Conservation (phyloP, 805 yeast species). For the Myxozyma nipponensis region DNA sequence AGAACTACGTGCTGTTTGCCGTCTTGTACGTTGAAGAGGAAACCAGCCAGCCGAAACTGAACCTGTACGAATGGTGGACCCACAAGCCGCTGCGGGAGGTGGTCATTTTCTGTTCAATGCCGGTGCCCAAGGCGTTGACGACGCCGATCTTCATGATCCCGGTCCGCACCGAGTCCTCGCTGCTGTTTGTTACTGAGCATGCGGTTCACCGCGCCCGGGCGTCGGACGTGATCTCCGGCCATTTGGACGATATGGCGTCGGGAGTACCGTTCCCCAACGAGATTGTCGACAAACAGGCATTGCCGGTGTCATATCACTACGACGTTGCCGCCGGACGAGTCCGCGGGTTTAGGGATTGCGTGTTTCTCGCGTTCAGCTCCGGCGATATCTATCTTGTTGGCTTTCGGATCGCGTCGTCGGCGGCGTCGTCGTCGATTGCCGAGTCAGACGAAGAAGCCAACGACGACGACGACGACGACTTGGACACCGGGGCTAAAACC, state of each 20-base stretch:
- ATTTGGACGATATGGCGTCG: not conserved
- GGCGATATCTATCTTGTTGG: slow-evolving; percentile 14
- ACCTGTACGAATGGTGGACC: slow-evolving; percentile 13
- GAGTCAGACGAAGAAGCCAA: no score
- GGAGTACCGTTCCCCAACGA: not conserved
- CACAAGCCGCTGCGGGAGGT: slow-evolving; percentile 2
- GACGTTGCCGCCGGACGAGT: not conserved
- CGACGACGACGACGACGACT: no score
- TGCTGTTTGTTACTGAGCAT: slow-evolving; percentile 10
- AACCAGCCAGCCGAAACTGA: slow-evolving; percentile 2
- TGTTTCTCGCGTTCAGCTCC: slow-evolving; percentile 18
- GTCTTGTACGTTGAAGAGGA: slow-evolving; percentile 4
- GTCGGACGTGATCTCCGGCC: slow-evolving; percentile 5
- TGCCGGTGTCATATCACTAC: slow-evolving; percentile 8
- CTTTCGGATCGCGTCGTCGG: no score
- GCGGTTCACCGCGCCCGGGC: slow-evolving; percentile 6
- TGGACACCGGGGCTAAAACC: no score
- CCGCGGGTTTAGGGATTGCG: slow-evolving; percentile 4
- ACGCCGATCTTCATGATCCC: slow-evolving; percentile 17
- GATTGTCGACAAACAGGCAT: not conserved
- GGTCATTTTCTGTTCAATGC: slow-evolving; percentile 3
- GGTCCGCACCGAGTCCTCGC: slow-evolving; percentile 1
- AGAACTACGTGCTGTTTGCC: slow-evolving; percentile 4
- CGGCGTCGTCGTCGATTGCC: no score
- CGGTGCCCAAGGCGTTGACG: slow-evolving; percentile 1